Percentiles rank a stretch among this genome's conserved stretches.
Conservation (phyloP, 2,329 filamentous ascomycete species). For the Fusarium algeriense region DNA sequence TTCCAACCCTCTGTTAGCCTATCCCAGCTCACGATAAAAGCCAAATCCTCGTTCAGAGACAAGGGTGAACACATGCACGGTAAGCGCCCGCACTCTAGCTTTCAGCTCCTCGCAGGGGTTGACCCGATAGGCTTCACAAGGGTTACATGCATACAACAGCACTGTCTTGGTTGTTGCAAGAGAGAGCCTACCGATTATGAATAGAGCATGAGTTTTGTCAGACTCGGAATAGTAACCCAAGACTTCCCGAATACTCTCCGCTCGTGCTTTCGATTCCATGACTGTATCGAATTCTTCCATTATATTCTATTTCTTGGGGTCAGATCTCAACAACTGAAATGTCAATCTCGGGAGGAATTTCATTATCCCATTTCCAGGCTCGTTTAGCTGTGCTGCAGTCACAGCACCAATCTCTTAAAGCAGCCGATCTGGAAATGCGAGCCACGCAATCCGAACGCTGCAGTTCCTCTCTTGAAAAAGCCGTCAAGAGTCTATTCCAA, state of each 20-base stretch:
- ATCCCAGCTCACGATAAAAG: background rate
- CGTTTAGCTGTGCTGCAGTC: background rate
- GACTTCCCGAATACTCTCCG: background rate
- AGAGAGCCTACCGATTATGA: background rate
- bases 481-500: background rate
- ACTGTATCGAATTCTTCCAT: background rate
- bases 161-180: background rate
- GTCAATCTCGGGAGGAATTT: background rate
- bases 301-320: background rate
- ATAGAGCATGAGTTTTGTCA: background rate
- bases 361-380: background rate
- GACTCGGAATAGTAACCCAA: background rate
- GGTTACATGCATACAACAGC: background rate
- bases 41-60: background rate
- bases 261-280: background rate
- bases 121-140: background rate
- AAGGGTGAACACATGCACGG: background rate
- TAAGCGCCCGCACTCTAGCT: background rate
- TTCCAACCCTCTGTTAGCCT: background rate
- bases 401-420: background rate
- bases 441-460: constrained; percentile 2
- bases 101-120: background rate
- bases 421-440: background rate
- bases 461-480: constrained; percentile 1
- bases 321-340: background rate